These are phyloP conservation scores for Prunus padus DNA, from an alignment of 306 rosid species.

Conservation along the genomic window DNA sequence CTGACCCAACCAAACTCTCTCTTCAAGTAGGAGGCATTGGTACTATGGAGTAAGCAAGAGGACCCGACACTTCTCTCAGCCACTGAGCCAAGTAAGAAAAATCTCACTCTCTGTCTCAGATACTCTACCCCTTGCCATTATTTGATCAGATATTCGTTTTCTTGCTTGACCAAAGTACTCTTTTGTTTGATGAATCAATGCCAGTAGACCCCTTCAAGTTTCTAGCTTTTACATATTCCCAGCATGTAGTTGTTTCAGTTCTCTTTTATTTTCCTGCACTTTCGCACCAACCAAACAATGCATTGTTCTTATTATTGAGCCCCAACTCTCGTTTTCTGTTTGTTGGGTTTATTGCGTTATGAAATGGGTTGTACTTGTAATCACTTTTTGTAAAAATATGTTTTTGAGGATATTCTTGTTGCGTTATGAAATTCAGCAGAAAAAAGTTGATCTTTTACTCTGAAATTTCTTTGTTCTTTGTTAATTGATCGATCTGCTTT, in stretches of 20 bases:
- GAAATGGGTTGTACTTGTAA: neutral
- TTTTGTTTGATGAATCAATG: neutral
- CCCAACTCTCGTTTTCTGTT: neutral
- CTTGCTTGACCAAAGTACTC: neutral
- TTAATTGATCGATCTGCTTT: slow-evolving; percentile 24
- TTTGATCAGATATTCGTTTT: neutral
- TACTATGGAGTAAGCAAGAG: neutral
- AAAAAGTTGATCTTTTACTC: neutral
- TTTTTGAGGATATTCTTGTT: neutral
- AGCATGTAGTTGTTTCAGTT: neutral
- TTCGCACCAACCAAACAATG: neutral
- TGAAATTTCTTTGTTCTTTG: neutral
- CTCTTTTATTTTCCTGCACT: neutral
- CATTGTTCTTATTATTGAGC: neutral
- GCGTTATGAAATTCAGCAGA: neutral
- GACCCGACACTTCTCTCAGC: neutral
- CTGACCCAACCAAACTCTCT: neutral
- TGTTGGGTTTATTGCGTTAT: neutral
- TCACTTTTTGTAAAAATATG: neutral
- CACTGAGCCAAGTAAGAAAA: slow-evolving; percentile 5
- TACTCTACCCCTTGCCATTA: neutral
- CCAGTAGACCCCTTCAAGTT: neutral
- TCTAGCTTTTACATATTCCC: neutral
- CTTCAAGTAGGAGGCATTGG: neutral
- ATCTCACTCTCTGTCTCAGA: neutral